Percentiles rank a stretch among this genome's conserved stretches.
Evolutionary conservation across 2,329 filamentous ascomycete genomes (phyloP).

Genomic region (Dothideomycetidae sp.): DNA sequence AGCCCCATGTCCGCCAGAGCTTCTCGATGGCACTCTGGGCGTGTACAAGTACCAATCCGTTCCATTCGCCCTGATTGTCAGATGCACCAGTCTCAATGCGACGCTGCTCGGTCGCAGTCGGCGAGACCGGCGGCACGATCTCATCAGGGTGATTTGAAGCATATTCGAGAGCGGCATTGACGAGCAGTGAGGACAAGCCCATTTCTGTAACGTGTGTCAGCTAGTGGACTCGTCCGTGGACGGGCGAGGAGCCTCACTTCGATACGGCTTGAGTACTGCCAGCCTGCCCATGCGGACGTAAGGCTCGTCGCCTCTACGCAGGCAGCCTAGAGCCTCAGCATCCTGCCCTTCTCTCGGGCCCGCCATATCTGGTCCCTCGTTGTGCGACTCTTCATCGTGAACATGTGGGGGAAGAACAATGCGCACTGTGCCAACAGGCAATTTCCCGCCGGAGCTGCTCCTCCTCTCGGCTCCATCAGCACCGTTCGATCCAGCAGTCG

Average conservation of each 20-base stretch:
- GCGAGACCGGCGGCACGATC: constrained; percentile 26
- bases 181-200: constrained; percentile 50
- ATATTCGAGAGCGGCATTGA: constrained; percentile 56
- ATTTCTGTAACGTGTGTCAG: too few species aligned
- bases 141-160: constrained; percentile 43
- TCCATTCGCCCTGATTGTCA: constrained; percentile 43
- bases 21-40: constrained; percentile 53
- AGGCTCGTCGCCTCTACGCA: constrained; percentile 50
- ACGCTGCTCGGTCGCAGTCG: constrained; percentile 29
- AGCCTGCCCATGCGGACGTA: constrained; percentile 74
- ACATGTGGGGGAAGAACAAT: constrained; percentile 66
- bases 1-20: constrained; percentile 60
- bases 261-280: constrained; percentile 51
- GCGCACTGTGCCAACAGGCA: constrained; percentile 61
- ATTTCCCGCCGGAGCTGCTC: constrained; percentile 27
- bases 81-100: constrained; percentile 16
- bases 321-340: constrained; percentile 27
- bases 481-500: constrained; percentile 27
- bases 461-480: constrained; percentile 24
- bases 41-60: constrained; percentile 64
- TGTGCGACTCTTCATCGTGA: constrained; percentile 10
- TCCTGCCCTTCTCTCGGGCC: constrained; percentile 15
- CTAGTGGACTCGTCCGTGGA: too few species aligned
- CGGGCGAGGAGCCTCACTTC: constrained; percentile 34
- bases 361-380: constrained; percentile 14